Conservation (phyloP, 2,329 filamentous ascomycete genomes). For the Nothopassalora personata region DNA sequence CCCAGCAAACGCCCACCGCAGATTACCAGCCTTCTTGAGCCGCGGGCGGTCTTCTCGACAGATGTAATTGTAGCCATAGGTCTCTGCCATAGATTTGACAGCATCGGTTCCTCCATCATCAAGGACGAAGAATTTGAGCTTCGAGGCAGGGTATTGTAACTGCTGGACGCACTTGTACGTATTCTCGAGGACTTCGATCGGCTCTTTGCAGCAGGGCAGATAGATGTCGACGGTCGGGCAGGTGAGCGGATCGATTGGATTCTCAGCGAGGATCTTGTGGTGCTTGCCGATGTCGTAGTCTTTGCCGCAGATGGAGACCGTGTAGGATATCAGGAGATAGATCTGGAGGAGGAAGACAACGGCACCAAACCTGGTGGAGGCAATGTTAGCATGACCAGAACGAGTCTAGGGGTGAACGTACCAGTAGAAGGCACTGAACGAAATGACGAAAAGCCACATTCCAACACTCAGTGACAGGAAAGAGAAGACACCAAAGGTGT, state of each 20-base stretch:
- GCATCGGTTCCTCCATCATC: slow-evolving; percentile 36
- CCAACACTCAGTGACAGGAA: slow-evolving; percentile 39
- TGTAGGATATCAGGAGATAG: slow-evolving; percentile 40
- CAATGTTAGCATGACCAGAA: background rate
- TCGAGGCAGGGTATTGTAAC: slow-evolving; percentile 36
- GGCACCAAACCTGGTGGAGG: slow-evolving; percentile 32
- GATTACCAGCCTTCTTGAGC: slow-evolving; percentile 41
- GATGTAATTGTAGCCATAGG: slow-evolving; percentile 38
- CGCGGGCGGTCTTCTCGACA: slow-evolving; percentile 40
- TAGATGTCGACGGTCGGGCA: slow-evolving; percentile 40
- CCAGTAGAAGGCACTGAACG: slow-evolving; percentile 27
- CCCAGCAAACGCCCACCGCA: slow-evolving; percentile 39
- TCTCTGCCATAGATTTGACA: slow-evolving; percentile 30
- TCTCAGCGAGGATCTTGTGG: slow-evolving; percentile 28
- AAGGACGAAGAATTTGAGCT: slow-evolving; percentile 38
- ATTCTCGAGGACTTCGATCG: slow-evolving; percentile 38
- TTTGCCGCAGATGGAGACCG: slow-evolving; percentile 37
- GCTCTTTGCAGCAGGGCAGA: slow-evolving; percentile 41
- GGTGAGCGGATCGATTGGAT: slow-evolving; percentile 32
- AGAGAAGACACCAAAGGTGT: slow-evolving; percentile 38
- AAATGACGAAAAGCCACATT: slow-evolving; percentile 41
- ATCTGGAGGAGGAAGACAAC: slow-evolving; percentile 32
- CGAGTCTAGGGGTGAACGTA: background rate
- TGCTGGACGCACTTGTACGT: slow-evolving; percentile 34
- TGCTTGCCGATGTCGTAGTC: slow-evolving; percentile 38